Conservation (phyloP, 1,139 yeast genomes). For the Pichia sp. region DNA sequence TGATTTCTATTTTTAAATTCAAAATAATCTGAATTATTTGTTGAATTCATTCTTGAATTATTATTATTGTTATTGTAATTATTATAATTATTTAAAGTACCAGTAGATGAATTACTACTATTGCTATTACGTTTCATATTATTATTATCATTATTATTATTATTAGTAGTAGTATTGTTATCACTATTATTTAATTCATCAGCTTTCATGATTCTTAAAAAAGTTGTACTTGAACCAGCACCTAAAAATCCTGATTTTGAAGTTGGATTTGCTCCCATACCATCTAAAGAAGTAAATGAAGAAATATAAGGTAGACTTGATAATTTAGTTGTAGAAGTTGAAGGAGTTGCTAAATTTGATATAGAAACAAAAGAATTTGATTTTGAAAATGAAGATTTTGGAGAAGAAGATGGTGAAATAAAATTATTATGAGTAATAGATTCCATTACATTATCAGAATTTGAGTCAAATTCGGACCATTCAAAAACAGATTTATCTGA, state of each 20-base stretch:
- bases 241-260: slow-evolving; percentile 58
- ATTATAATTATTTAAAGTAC: slow-evolving; percentile 5
- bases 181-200: slow-evolving; percentile 23
- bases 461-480: slow-evolving; percentile 39
- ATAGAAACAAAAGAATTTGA: slow-evolving; percentile 9
- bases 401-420: slow-evolving; percentile 17
- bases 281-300: slow-evolving; percentile 26
- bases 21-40: no score
- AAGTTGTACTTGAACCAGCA: slow-evolving; percentile 51
- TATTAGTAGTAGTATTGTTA: slow-evolving; percentile 2
- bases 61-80: slow-evolving; percentile 15
- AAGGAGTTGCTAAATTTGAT: slow-evolving; percentile 7
- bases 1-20: no score
- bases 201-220: slow-evolving; percentile 31
- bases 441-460: background rate
- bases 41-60: no score
- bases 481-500: slow-evolving; percentile 40
- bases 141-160: slow-evolving; percentile 23
- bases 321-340: slow-evolving; percentile 11
- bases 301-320: slow-evolving; percentile 16
- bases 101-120: slow-evolving; percentile 1
- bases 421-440: background rate
- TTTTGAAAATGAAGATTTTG: slow-evolving; percentile 10
- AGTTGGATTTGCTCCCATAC: slow-evolving; percentile 29
- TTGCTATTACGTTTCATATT: no score